These are phyloP conservation scores for Rossbeevera mucosa DNA, from an alignment of 768 basidiomycete genomes.

Conservation along the genomic window DNA sequence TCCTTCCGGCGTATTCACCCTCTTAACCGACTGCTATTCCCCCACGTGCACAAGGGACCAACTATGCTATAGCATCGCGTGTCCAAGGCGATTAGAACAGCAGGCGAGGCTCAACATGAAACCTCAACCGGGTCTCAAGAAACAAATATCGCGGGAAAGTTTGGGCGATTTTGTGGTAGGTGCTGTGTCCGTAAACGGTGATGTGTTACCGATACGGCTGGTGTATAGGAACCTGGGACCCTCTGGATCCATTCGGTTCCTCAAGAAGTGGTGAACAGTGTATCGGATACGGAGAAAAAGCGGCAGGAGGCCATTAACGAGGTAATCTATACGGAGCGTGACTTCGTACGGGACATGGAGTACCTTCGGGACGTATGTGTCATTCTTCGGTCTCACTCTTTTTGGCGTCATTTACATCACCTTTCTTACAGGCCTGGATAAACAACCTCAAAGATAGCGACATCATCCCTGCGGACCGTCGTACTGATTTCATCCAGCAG, in stretches of 20 bases:
- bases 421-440: slow-evolving; percentile 69
- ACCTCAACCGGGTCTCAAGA: slow-evolving; percentile 82
- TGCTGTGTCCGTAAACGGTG: not conserved
- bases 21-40: slow-evolving; percentile 96
- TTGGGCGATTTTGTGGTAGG: slow-evolving; percentile 72
- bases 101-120: slow-evolving; percentile 94
- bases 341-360: slow-evolving; percentile 97
- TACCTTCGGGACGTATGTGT: slow-evolving; percentile 85
- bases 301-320: slow-evolving; percentile 99
- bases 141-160: slow-evolving; percentile 78
- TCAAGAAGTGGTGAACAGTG: slow-evolving; percentile 87
- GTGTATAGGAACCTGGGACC: slow-evolving; percentile 67
- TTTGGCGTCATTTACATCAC: not conserved
- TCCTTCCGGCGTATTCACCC: slow-evolving; percentile 92
- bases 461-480: slow-evolving; percentile 69
- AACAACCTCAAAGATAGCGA: slow-evolving; percentile 73
- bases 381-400: not conserved
- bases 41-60: slow-evolving; percentile 93
- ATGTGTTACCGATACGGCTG: slow-evolving; percentile 6
- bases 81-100: slow-evolving; percentile 90
- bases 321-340: slow-evolving; percentile 88
- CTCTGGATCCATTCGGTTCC: slow-evolving; percentile 97
- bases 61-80: slow-evolving; percentile 97
- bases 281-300: slow-evolving; percentile 90
- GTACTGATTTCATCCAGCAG: slow-evolving; percentile 83